A percentile compares a stretch with the other conserved stretches of the same genome.
Evolutionary conservation across 179 eudicot genomes (phyloP).

Genomic region (Carnegiea gigantea): DNA sequence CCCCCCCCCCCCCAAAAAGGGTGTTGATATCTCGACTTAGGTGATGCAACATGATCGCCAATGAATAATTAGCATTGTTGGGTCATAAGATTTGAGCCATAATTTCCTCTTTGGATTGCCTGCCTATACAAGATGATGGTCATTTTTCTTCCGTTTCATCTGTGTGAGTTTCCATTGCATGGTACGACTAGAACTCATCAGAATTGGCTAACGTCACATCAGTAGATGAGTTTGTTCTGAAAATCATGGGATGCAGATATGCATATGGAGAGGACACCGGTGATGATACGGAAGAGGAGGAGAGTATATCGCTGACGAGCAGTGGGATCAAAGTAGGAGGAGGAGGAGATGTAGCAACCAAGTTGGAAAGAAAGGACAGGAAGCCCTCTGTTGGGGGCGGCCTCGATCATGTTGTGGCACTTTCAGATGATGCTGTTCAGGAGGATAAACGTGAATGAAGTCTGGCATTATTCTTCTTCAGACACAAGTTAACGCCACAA

Average conservation of each 20-base stretch:
- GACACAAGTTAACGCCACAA: neutral
- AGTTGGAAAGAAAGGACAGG: constrained; percentile 15
- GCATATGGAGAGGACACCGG: constrained; percentile 12
- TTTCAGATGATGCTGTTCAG: neutral
- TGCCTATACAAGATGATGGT: too few species aligned
- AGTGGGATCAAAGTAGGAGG: neutral
- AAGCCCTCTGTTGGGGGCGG: constrained; percentile 9
- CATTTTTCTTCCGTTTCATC: too few species aligned
- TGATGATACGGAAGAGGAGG: constrained; percentile 5
- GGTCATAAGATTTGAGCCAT: too few species aligned
- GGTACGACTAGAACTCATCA: neutral
- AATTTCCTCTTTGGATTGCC: too few species aligned
- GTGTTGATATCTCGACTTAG: too few species aligned
- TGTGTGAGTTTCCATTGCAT: too few species aligned
- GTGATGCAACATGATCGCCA: too few species aligned
- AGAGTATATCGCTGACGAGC: neutral
- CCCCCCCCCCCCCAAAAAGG: too few species aligned
- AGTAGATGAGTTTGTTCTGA: neutral
- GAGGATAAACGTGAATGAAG: constrained; percentile 19
- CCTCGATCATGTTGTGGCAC: constrained; percentile 1
- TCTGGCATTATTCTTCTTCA: too few species aligned
- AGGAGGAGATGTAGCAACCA: constrained; percentile 15
- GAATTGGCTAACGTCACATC: neutral
- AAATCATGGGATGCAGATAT: constrained; percentile 1
- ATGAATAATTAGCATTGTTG: too few species aligned